These are phyloP conservation scores for Lachancea quebecensis DNA, from an alignment of 805 yeast species.

Conservation along the genomic window DNA sequence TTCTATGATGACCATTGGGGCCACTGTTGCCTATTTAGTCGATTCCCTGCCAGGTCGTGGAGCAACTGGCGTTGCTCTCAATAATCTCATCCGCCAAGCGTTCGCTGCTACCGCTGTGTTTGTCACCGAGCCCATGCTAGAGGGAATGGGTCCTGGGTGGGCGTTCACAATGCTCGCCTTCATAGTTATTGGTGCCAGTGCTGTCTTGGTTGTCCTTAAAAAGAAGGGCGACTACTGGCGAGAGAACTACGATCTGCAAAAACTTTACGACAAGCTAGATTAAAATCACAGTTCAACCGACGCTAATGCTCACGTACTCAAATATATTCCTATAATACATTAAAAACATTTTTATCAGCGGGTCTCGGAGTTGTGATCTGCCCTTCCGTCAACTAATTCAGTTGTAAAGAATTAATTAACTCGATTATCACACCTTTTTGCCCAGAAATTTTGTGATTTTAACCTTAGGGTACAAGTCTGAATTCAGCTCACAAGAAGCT, in stretches of 20 bases:
- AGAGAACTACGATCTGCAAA: constrained; percentile 52
- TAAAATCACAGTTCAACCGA: constrained; percentile 5
- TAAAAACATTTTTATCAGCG: too few relatives aligned
- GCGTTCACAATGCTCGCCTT: constrained; percentile 62
- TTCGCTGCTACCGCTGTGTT: constrained; percentile 75
- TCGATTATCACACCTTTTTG: too few relatives aligned
- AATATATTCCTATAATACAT: too few relatives aligned
- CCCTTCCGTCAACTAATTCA: too few relatives aligned
- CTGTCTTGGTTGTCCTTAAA: constrained; percentile 42
- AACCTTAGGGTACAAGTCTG: too few relatives aligned
- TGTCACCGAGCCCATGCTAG: constrained; percentile 60
- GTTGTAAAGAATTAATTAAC: too few relatives aligned
- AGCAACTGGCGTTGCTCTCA: constrained; percentile 82
- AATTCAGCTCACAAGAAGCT: too few relatives aligned
- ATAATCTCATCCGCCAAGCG: constrained; percentile 64
- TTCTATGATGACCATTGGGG: constrained; percentile 76
- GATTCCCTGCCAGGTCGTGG: constrained; percentile 84
- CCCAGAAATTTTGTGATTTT: too few relatives aligned
- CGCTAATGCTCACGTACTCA: too few relatives aligned
- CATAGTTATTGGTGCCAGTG: constrained; percentile 39
- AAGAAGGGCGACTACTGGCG: constrained; percentile 55
- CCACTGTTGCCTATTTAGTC: constrained; percentile 71
- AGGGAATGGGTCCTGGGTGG: constrained; percentile 66
- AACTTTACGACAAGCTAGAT: constrained; percentile 42
- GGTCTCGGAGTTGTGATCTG: too few relatives aligned